A percentile compares a stretch with the other conserved stretches of the same genome.
Evolutionary conservation across 208 protist species (phyloP).

Genomic region (Leishmania gerbilli): DNA sequence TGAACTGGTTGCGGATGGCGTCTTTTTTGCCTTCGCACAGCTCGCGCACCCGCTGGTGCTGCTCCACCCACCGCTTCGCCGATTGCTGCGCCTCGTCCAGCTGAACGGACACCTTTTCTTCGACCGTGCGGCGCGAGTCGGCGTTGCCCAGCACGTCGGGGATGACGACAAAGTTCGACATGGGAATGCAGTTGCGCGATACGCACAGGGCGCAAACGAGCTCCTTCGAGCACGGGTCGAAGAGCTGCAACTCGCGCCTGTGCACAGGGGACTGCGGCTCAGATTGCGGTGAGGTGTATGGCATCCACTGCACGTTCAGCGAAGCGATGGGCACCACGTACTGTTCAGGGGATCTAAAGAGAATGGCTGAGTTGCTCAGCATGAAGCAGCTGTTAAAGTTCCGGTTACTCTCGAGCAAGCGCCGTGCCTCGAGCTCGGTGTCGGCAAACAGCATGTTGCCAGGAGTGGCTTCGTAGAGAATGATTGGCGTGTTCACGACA

Average conservation of each 20-base stretch:
- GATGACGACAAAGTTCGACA: slow-evolving; percentile 65
- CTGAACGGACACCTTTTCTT: slow-evolving; percentile 58
- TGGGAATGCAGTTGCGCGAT: slow-evolving; percentile 34
- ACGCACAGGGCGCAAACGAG: slow-evolving; percentile 82
- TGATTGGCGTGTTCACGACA: slow-evolving; percentile 62
- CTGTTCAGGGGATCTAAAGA: slow-evolving; percentile 68
- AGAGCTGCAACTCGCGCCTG: slow-evolving; percentile 77
- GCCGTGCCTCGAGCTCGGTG: slow-evolving; percentile 67
- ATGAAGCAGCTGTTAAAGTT: slow-evolving; percentile 79
- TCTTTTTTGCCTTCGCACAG: slow-evolving; percentile 66
- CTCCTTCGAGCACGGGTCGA: slow-evolving; percentile 77
- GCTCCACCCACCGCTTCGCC: slow-evolving; percentile 62
- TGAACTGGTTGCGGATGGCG: slow-evolving; percentile 77
- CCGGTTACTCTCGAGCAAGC: slow-evolving; percentile 47
- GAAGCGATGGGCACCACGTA: slow-evolving; percentile 73
- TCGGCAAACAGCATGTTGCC: slow-evolving; percentile 87
- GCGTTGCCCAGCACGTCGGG: slow-evolving; percentile 68
- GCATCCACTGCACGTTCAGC: slow-evolving; percentile 75
- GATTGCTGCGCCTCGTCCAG: slow-evolving; percentile 57
- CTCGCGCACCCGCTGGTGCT: slow-evolving; percentile 77
- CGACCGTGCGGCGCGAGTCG: slow-evolving; percentile 66
- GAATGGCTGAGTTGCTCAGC: slow-evolving; percentile 60
- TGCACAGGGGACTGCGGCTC: slow-evolving; percentile 84
- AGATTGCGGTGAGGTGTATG: slow-evolving; percentile 57
- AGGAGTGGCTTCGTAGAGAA: slow-evolving; percentile 84